phyloP scores from a whole-genome alignment of 2,329 filamentous ascomycete species.

The Uncinocarpus reesii region DNA sequence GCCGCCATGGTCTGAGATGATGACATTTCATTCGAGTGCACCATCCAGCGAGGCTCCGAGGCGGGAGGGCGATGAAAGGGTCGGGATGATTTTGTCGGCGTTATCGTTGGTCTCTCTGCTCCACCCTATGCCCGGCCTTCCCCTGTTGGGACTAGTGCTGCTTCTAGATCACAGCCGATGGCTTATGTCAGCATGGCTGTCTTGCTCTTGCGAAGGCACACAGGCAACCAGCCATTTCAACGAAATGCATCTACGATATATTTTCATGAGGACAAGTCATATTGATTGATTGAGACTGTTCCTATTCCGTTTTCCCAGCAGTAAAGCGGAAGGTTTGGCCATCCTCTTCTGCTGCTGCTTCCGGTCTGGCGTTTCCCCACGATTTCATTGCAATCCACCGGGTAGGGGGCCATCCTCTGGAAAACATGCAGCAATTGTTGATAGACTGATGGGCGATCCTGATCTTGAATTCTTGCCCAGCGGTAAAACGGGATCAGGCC shows the following conservation, averaged over 20 bases:
- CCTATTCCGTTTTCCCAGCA: not conserved
- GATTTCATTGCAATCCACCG: not conserved
- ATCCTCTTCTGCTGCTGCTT: not conserved
- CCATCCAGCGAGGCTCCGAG: conserved; percentile 13
- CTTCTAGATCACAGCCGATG: not conserved
- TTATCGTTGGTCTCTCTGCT: conserved; percentile 5
- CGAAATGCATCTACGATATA: too few species aligned
- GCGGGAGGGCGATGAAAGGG: conserved; percentile 8
- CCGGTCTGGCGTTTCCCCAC: not conserved
- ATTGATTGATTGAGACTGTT: not conserved
- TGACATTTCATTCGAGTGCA: conserved; percentile 34
- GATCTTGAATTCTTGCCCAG: conserved; percentile 13
- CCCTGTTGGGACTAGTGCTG: conserved; percentile 2
- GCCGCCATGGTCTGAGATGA: conserved; percentile 40
- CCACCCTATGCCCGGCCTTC: conserved; percentile 1
- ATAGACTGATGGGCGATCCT: conserved; percentile 1
- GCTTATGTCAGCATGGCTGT: conserved; percentile 1
- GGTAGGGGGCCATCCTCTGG: not conserved
- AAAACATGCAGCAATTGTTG: not conserved
- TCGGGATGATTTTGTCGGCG: conserved; percentile 14
- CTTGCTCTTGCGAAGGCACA: too few species aligned
- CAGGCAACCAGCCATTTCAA: too few species aligned
- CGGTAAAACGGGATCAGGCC: conserved; percentile 6
- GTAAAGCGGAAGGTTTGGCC: not conserved
- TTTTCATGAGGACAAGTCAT: too few species aligned